phyloP scores from a whole-genome alignment of 106 monocot genomes.

The Gastrodia elata region DNA sequence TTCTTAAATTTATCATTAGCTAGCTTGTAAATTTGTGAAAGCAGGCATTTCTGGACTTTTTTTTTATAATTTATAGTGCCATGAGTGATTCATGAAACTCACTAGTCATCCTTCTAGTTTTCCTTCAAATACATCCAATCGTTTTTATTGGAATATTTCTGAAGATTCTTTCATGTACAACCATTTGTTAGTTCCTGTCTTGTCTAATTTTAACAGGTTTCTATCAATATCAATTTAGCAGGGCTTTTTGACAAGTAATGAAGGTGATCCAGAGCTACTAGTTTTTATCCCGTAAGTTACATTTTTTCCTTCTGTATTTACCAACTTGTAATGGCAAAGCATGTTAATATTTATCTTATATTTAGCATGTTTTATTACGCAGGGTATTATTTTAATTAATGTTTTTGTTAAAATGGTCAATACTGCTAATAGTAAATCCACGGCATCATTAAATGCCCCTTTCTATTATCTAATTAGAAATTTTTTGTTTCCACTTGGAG shows the following conservation, averaged over 20 bases:
- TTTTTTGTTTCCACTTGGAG: too few species aligned
- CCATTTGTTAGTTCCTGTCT: not conserved
- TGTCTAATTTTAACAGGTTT: not conserved
- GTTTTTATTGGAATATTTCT: not conserved
- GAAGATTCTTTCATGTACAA: not conserved
- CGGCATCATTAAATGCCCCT: too few species aligned
- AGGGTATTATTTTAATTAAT: not conserved
- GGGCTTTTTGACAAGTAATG: conserved; percentile 79
- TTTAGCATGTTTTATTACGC: not conserved
- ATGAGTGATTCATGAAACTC: not conserved
- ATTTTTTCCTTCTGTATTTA: not conserved
- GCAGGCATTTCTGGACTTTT: not conserved
- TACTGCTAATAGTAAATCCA: not conserved
- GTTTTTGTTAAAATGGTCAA: not conserved
- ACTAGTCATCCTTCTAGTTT: not conserved
- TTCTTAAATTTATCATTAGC: too few species aligned
- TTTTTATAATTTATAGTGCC: not conserved
- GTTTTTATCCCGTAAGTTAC: conserved; percentile 85
- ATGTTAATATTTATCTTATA: not conserved
- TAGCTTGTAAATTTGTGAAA: too few species aligned
- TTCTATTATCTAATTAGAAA: too few species aligned
- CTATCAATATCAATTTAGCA: conserved; percentile 15
- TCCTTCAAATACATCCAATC: not conserved
- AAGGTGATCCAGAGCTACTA: conserved; percentile 77
- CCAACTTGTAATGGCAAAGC: not conserved